Evolutionary conservation across 1,284 basidiomycete genomes (phyloP).

Genomic region (Papiliotrema terrestris): DNA sequence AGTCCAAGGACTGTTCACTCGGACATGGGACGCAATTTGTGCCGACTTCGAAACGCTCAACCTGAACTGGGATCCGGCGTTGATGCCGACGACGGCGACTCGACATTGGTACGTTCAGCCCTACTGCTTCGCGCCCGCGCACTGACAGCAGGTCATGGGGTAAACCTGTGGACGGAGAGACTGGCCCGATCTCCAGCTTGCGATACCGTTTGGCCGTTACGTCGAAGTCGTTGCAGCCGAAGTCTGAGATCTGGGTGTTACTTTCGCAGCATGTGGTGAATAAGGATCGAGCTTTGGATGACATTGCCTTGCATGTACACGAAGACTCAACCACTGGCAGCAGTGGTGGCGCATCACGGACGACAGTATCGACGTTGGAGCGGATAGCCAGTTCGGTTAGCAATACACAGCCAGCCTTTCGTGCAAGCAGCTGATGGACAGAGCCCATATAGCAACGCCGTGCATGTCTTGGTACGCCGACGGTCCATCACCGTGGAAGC

Average conservation of each 20-base stretch:
- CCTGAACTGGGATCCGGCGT: constrained; percentile 77
- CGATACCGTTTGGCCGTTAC: background rate
- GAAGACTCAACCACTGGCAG: constrained; percentile 27
- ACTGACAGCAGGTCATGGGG: constrained; percentile 56
- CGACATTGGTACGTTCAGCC: constrained; percentile 62
- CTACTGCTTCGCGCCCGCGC: too few relatives aligned
- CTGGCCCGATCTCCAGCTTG: background rate
- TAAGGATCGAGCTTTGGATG: constrained; percentile 59
- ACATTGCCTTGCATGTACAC: constrained; percentile 64
- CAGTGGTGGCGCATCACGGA: background rate
- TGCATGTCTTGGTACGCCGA: constrained; percentile 62
- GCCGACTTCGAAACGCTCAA: constrained; percentile 76
- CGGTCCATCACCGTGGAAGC: too few relatives aligned
- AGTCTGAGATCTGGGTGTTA: constrained; percentile 67
- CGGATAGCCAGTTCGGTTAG: background rate
- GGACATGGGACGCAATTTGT: constrained; percentile 70
- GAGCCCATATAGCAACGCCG: constrained; percentile 65
- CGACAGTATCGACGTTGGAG: background rate
- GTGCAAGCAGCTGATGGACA: constrained; percentile 1
- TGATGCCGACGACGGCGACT: constrained; percentile 55
- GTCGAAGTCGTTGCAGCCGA: background rate
- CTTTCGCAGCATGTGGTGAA: constrained; percentile 70
- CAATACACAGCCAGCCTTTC: background rate
- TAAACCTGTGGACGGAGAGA: constrained; percentile 13
- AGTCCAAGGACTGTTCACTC: constrained; percentile 21